Evolutionary conservation across 331 rosid species (phyloP).

Genomic region (Stylosanthes scabra): DNA sequence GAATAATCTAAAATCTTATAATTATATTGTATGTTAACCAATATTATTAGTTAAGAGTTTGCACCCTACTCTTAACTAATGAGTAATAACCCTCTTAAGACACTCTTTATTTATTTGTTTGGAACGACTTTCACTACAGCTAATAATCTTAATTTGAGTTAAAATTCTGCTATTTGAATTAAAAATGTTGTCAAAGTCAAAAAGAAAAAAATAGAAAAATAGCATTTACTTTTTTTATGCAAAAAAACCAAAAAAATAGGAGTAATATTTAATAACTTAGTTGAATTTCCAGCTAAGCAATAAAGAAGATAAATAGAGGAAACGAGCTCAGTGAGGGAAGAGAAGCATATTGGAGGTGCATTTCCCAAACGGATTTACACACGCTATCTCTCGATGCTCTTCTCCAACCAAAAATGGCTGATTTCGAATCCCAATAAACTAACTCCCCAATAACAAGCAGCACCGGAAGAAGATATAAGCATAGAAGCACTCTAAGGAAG

Average conservation of each 20-base stretch:
- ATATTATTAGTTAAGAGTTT: no score
- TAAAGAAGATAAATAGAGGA: not conserved
- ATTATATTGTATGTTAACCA: no score
- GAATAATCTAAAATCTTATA: no score
- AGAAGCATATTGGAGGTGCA: not conserved
- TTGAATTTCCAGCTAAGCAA: not conserved
- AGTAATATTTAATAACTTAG: no score
- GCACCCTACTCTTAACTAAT: no score
- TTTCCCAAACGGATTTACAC: not conserved
- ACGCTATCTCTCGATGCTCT: not conserved
- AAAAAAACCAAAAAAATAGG: no score
- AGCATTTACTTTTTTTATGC: not conserved
- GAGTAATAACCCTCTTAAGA: no score
- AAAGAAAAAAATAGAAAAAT: not conserved
- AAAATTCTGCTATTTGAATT: not conserved
- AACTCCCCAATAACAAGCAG: not conserved
- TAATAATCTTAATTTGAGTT: no score
- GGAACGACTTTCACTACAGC: no score
- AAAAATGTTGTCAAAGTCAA: not conserved
- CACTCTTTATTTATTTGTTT: no score
- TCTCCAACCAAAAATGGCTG: not conserved
- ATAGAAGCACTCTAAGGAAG: not conserved
- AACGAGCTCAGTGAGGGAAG: not conserved
- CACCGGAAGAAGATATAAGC: not conserved
- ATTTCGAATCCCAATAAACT: constrained; percentile 1